A percentile compares a stretch with the other conserved stretches of the same genome.
Conservation (phyloP, 208 protist species). For the Angomonas ambiguus region DNA sequence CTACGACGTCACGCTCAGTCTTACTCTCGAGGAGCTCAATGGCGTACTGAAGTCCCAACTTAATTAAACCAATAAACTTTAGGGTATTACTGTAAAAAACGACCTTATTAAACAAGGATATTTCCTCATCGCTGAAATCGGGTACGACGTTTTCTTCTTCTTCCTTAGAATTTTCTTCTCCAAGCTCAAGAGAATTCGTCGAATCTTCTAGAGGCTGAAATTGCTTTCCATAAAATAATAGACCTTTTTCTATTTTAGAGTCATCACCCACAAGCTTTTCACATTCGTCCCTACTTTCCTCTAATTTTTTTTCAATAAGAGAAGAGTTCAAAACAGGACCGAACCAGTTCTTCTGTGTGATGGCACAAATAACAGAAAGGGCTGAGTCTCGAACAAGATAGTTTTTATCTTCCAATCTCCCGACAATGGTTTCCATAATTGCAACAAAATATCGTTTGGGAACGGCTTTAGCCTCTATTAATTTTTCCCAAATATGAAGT, state of each 20-base stretch:
- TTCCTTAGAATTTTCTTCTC: slow-evolving; percentile 10
- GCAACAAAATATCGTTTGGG: slow-evolving; percentile 73
- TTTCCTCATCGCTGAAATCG: slow-evolving; percentile 46
- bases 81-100: slow-evolving; percentile 79
- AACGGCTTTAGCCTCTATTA: slow-evolving; percentile 68
- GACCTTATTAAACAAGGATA: slow-evolving; percentile 44
- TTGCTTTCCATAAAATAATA: slow-evolving; percentile 25
- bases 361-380: slow-evolving; percentile 55
- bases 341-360: slow-evolving; percentile 85
- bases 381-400: slow-evolving; percentile 82
- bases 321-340: slow-evolving; percentile 60
- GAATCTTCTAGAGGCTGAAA: slow-evolving; percentile 40
- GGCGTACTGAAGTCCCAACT: slow-evolving; percentile 58
- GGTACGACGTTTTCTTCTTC: slow-evolving; percentile 7
- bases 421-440: slow-evolving; percentile 59
- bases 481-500: slow-evolving; percentile 68
- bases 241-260: slow-evolving; percentile 21
- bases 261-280: slow-evolving; percentile 24
- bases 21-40: slow-evolving; percentile 68
- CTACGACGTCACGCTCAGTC: slow-evolving; percentile 84
- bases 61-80: slow-evolving; percentile 61
- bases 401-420: slow-evolving; percentile 77
- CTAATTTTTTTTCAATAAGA: slow-evolving; percentile 50
- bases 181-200: slow-evolving; percentile 18
- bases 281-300: slow-evolving; percentile 30